Conservation (phyloP, 2,329 filamentous ascomycete species). For the Pseudopithomyces chartarum region DNA sequence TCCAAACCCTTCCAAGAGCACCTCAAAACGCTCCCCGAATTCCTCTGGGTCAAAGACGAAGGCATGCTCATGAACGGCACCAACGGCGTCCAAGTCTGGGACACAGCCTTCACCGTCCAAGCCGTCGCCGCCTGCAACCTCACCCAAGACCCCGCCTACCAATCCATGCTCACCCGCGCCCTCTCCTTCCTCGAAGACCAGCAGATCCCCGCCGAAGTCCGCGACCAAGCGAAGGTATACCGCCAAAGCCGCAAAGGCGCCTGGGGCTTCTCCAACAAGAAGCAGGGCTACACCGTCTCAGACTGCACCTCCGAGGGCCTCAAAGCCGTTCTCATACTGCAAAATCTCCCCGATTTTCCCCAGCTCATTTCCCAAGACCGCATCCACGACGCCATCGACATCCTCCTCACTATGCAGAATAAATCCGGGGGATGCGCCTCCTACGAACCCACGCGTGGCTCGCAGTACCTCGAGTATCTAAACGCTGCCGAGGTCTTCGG, state of each 20-base stretch:
- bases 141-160: slow-evolving; percentile 76
- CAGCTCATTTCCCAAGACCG: slow-evolving; percentile 74
- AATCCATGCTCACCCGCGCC: slow-evolving; percentile 80
- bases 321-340: slow-evolving; percentile 83
- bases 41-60: slow-evolving; percentile 87
- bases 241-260: slow-evolving; percentile 89
- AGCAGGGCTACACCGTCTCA: slow-evolving; percentile 92
- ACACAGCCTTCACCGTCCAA: slow-evolving; percentile 89
- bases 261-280: slow-evolving; percentile 93
- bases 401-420: slow-evolving; percentile 90
- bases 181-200: slow-evolving; percentile 87
- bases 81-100: slow-evolving; percentile 98
- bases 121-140: slow-evolving; percentile 79
- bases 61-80: slow-evolving; percentile 96
- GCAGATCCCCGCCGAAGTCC: slow-evolving; percentile 84
- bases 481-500: slow-evolving; percentile 98
- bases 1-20: slow-evolving; percentile 74
- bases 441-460: slow-evolving; percentile 83
- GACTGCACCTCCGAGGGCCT: slow-evolving; percentile 93
- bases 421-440: slow-evolving; percentile 82
- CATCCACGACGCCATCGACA: slow-evolving; percentile 87
- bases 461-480: slow-evolving; percentile 77
- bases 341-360: slow-evolving; percentile 74
- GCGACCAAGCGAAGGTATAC: slow-evolving; percentile 79
- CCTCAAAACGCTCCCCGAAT: slow-evolving; percentile 81